Conservation (phyloP, 257 asterid genomes). For the Scutellaria baicalensis region DNA sequence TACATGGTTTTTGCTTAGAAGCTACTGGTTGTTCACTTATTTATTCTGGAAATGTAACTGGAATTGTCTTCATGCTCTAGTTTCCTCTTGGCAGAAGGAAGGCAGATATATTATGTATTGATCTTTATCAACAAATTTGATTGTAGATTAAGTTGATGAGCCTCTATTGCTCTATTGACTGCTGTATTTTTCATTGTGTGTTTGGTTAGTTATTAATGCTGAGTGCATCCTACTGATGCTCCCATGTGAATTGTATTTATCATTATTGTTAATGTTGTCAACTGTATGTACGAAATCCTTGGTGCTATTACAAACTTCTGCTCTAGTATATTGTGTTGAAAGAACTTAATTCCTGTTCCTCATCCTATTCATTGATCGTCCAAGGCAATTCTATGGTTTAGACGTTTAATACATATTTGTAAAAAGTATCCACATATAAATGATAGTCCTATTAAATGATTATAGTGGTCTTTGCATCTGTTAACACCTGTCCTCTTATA, state of each 20-base stretch:
- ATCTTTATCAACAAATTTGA: not conserved
- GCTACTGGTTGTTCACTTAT: not conserved
- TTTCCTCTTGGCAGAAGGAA: not conserved
- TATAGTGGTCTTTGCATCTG: not conserved
- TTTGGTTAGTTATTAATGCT: not conserved
- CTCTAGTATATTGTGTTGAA: not conserved
- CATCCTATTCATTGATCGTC: not conserved
- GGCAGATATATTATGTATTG: not conserved
- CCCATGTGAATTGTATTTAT: not conserved
- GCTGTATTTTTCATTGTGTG: not conserved
- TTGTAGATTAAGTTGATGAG: slow-evolving; percentile 2
- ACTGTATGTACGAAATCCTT: not conserved
- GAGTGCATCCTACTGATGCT: not conserved
- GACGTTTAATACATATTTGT: not conserved
- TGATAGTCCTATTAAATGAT: not conserved
- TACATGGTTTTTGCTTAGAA: not conserved
- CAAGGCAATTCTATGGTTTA: not conserved
- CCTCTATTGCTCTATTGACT: not conserved
- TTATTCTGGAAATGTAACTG: not conserved
- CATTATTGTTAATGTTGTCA: not conserved
- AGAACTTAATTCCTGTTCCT: not conserved
- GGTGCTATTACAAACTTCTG: not conserved
- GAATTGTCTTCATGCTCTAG: not conserved
- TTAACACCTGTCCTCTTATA: slow-evolving; percentile 10
- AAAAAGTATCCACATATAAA: not conserved